Evolutionary conservation across 768 basidiomycete species (phyloP).

Genomic region (Auriscalpium orientale): DNA sequence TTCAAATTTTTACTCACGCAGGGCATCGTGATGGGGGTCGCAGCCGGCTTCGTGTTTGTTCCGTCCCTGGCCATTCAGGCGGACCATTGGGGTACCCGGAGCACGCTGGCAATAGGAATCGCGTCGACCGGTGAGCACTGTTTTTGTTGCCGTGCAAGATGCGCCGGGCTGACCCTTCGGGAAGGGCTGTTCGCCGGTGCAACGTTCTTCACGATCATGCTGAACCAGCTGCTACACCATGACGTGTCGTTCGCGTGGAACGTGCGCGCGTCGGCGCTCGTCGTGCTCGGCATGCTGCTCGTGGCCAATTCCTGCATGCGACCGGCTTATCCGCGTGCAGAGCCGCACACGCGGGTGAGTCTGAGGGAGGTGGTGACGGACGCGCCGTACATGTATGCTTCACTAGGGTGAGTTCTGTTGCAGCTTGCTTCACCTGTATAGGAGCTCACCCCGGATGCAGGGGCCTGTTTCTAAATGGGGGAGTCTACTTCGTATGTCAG

Average conservation of each 20-base stretch:
- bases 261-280: conserved; percentile 26
- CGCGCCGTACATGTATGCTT: conserved; percentile 13
- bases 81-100: conserved; percentile 35
- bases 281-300: conserved; percentile 14
- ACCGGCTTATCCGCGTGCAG: conserved; percentile 4
- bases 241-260: conserved; percentile 34
- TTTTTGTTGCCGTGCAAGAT: conserved; percentile 19
- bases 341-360: neutral
- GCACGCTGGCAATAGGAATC: conserved; percentile 31
- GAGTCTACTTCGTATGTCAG: conserved; percentile 20
- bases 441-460: neutral
- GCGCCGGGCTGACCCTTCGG: neutral
- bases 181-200: conserved; percentile 26
- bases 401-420: conserved; percentile 9
- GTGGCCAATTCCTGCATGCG: conserved; percentile 17
- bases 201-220: conserved; percentile 28
- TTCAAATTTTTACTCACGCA: conserved; percentile 46
- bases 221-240: conserved; percentile 21
- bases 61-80: conserved; percentile 38
- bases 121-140: neutral
- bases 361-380: conserved; percentile 11
- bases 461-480: conserved; percentile 10
- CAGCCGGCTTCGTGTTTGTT: conserved; percentile 37
- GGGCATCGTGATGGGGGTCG: conserved; percentile 43
- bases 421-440: neutral